Base-by-base conservation (phyloP, 192 early-diverging fungal genomes). In the Podila epigama region DNA sequence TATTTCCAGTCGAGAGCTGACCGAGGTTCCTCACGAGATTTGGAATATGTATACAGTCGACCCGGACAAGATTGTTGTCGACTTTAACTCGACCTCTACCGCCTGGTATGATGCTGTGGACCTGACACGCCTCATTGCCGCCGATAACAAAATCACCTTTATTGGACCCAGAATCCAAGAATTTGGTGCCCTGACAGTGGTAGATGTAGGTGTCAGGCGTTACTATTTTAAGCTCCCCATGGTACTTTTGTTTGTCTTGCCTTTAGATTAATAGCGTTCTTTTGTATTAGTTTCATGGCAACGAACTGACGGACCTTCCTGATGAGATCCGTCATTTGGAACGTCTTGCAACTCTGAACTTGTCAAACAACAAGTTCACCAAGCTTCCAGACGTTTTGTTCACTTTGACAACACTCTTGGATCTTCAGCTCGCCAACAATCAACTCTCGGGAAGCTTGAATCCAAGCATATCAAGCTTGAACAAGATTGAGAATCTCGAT, bases 31-130 rank as follows among this genome's bases (percentile, higher is more conserved):
- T 0, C 70, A 82, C 33, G 80, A 79, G 51, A 81, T 88, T 18
- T 83, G 84, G 79, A 84, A 75, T 48, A 88, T 88, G 87, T 87
- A 88, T 56, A 83, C 85, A 59, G 73, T 83, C 36, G 83, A 88
- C 64, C 75, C 83, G 16, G 80, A 79, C 44, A 70, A 61, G 39
- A 68, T 86, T 16, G 75, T 80, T 11, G 64, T 86, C 27, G 85
- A 88, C 52, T 83, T 88, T 32, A 79, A 61, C 67, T 79, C 81
- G 12, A 66, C 51, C 27, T 65, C 66, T 15, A 63, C 56, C 11
- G 71, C 77, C 13, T 86, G 85, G 87, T 88, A 82, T 27, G 82
- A 88, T 51, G 67, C 68, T 11, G 75, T 83, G n/a, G 85, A 88
- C 6, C 29, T 88, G 39, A 85, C 80, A 5, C 80, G 81, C 16